Conservation (phyloP, 2,329 filamentous ascomycete species). For the Akanthomyces dipterigenus region DNA sequence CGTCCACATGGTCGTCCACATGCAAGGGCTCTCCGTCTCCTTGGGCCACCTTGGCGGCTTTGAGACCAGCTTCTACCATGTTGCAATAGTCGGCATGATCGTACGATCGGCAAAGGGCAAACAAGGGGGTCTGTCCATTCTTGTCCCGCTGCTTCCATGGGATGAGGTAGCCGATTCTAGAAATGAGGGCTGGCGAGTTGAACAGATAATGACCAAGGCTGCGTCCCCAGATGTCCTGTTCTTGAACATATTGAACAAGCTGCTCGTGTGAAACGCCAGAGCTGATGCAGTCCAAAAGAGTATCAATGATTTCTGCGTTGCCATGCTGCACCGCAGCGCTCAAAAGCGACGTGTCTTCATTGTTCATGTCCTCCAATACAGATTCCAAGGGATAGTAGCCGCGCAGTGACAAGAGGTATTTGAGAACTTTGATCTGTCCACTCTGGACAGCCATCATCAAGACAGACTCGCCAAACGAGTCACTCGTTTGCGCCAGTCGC, state of each 20-base stretch:
- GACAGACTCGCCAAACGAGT: constrained; percentile 72
- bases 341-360: constrained; percentile 81
- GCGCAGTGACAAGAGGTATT: constrained; percentile 70
- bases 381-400: constrained; percentile 66
- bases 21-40: constrained; percentile 74
- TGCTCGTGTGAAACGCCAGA: constrained; percentile 46
- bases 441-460: constrained; percentile 79
- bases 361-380: constrained; percentile 78
- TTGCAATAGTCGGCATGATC: constrained; percentile 79
- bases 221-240: constrained; percentile 77
- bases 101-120: constrained; percentile 90
- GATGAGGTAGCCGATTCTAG: constrained; percentile 66
- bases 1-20: constrained; percentile 86
- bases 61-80: constrained; percentile 81
- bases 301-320: constrained; percentile 65
- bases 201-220: constrained; percentile 96
- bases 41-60: constrained; percentile 67
- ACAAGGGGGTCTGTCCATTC: constrained; percentile 95
- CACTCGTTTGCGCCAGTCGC: constrained; percentile 63
- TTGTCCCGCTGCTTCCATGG: constrained; percentile 90
- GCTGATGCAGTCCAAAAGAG: constrained; percentile 66
- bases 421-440: constrained; percentile 63
- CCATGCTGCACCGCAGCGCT: constrained; percentile 87
- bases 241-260: constrained; percentile 61
- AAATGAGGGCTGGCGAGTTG: constrained; percentile 76